phyloP scores from a whole-genome alignment of 768 basidiomycete species.

The Clathrus columnatus region DNA sequence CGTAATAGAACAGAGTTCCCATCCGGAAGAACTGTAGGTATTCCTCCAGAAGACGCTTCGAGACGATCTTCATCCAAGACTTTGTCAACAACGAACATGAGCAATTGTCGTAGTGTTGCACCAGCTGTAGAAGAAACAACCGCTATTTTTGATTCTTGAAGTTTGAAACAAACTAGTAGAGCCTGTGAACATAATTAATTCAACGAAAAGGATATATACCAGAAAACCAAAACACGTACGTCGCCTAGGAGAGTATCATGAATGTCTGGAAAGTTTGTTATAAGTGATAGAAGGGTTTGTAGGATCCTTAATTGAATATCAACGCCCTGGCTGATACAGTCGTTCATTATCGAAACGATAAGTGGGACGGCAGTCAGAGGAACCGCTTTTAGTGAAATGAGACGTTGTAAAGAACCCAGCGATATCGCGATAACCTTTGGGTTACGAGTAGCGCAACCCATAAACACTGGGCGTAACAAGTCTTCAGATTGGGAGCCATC shows the following conservation, averaged over 20 bases:
- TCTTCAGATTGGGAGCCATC: slow-evolving; percentile 76
- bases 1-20: slow-evolving; percentile 54
- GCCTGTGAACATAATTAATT: slow-evolving; percentile 49
- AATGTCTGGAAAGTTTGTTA: slow-evolving; percentile 79
- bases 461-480: slow-evolving; percentile 79
- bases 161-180: slow-evolving; percentile 85
- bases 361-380: slow-evolving; percentile 68
- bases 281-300: slow-evolving; percentile 83
- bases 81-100: slow-evolving; percentile 98
- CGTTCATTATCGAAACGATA: slow-evolving; percentile 77
- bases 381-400: slow-evolving; percentile 81
- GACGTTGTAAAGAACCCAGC: slow-evolving; percentile 81
- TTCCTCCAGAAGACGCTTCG: slow-evolving; percentile 25
- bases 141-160: slow-evolving; percentile 91
- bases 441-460: slow-evolving; percentile 90
- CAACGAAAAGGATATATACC: background rate
- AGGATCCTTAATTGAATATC: slow-evolving; percentile 94
- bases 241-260: slow-evolving; percentile 75
- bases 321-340: slow-evolving; percentile 88
- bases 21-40: slow-evolving; percentile 55
- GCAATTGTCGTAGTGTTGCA: slow-evolving; percentile 88
- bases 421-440: slow-evolving; percentile 92
- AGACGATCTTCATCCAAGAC: slow-evolving; percentile 68
- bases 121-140: slow-evolving; percentile 97
- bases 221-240: slow-evolving; percentile 35